A percentile compares a stretch with the other conserved stretches of the same genome.
phyloP scores from a whole-genome alignment of 805 yeast species.

The Lipomyces lipofer region DNA sequence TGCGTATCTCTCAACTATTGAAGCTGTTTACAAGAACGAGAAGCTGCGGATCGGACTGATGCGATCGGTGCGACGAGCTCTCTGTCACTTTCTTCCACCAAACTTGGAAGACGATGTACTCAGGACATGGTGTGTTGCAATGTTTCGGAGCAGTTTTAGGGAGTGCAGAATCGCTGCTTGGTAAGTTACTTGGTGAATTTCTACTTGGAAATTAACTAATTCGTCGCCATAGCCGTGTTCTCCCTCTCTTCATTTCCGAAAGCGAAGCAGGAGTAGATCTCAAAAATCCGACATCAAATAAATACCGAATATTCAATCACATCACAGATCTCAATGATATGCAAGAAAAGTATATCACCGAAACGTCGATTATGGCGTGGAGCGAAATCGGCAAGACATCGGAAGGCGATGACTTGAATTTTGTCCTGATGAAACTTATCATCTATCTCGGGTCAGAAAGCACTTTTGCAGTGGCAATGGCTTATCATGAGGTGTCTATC shows the following conservation, averaged over 20 bases:
- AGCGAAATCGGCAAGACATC: conserved; percentile 63
- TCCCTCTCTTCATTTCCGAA: conserved; percentile 7
- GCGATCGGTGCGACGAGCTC: background rate
- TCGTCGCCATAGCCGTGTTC: conserved; percentile 5
- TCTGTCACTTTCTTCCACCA: conserved; percentile 3
- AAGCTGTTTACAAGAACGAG: background rate
- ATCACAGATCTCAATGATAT: background rate
- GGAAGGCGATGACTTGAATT: conserved; percentile 67
- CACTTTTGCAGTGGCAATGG: conserved; percentile 66
- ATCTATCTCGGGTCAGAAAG: conserved; percentile 65
- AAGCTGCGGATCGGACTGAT: background rate
- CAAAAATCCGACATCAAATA: background rate
- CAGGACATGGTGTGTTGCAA: background rate
- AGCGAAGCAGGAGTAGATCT: background rate
- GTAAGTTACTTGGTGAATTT: background rate
- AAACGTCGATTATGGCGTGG: conserved; percentile 49
- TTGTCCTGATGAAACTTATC: conserved; percentile 62
- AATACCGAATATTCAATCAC: background rate
- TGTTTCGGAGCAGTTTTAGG: conserved; percentile 1
- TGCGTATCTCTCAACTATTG: background rate
- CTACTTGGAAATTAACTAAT: background rate
- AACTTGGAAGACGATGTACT: background rate
- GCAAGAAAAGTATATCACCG: conserved; percentile 19
- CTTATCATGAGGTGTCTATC: conserved; percentile 57
- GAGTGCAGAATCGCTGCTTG: conserved; percentile 12